These are phyloP conservation scores for Floccularia luteovirens DNA, from an alignment of 768 basidiomycete species.

Conservation along the genomic window DNA sequence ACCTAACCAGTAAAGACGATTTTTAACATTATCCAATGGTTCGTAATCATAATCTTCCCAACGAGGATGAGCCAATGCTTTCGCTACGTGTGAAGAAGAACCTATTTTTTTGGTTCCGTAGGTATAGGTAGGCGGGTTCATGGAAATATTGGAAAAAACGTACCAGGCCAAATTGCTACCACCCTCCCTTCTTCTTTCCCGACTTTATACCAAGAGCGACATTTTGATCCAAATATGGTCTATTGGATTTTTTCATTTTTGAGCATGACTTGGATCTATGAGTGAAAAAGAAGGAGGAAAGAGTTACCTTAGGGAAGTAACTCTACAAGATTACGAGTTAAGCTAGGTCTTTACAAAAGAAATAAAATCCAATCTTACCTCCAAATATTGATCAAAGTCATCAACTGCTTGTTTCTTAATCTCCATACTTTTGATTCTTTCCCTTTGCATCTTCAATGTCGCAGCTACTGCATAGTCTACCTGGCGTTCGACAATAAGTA, in stretches of 20 bases:
- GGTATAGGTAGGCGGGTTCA: not conserved
- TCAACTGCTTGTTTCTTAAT: constrained; percentile 49
- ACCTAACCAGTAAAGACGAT: constrained; percentile 53
- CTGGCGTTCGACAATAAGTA: constrained; percentile 47
- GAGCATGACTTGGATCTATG: no score
- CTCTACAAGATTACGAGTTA: constrained; percentile 19
- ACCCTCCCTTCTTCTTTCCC: constrained; percentile 53
- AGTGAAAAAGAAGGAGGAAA: no score
- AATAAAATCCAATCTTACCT: constrained; percentile 22
- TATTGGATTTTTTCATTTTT: no score
- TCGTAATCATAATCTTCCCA: constrained; percentile 63
- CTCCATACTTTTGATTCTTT: constrained; percentile 55
- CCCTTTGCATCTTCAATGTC: constrained; percentile 53
- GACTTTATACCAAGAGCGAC: constrained; percentile 58
- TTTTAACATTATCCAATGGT: constrained; percentile 29
- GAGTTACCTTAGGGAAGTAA: constrained; percentile 36
- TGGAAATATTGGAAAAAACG: constrained; percentile 4
- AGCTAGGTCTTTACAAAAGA: not conserved
- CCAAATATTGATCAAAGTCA: constrained; percentile 55
- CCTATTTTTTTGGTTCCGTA: constrained; percentile 19
- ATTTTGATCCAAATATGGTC: constrained; percentile 53
- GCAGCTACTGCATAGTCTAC: constrained; percentile 50
- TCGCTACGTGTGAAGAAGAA: constrained; percentile 42
- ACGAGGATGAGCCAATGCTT: constrained; percentile 42
- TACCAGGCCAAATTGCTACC: constrained; percentile 55